phyloP scores from a whole-genome alignment of 129 eudicot species.

The Centrapalus pauciflorus region DNA sequence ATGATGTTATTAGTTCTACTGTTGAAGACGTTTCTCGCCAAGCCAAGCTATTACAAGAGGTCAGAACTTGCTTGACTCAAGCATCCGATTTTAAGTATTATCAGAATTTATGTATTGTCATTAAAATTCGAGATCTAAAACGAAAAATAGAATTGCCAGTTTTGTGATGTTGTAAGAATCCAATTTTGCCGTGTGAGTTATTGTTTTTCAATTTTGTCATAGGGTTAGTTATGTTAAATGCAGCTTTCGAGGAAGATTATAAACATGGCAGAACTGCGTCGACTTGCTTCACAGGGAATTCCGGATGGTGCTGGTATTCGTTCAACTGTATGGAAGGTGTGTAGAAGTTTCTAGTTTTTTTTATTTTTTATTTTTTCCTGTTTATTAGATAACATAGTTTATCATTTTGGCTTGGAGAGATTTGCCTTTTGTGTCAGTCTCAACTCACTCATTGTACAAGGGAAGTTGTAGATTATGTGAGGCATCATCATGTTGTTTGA shows the following conservation, averaged over 20 bases:
- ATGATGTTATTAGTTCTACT: conserved; percentile 21
- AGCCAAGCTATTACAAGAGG: conserved; percentile 74
- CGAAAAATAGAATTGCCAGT: neutral
- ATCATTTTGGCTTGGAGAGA: neutral
- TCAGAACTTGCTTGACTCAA: neutral
- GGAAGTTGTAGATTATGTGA: neutral
- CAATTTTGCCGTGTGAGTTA: neutral
- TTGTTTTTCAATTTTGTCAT: neutral
- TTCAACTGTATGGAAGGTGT: conserved; percentile 74
- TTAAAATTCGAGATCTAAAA: neutral
- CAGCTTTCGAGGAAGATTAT: conserved; percentile 69
- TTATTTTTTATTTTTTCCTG: neutral
- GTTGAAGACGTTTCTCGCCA: conserved; percentile 55
- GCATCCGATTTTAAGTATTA: neutral
- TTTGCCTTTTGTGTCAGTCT: neutral
- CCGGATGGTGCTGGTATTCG: conserved; percentile 80
- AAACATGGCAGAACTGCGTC: conserved; percentile 60
- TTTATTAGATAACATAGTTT: neutral
- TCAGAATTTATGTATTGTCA: neutral
- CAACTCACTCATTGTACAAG: neutral
- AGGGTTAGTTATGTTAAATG: neutral
- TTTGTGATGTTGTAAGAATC: neutral
- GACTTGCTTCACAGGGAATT: conserved; percentile 64
- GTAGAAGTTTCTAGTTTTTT: neutral
- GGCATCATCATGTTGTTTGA: neutral